Conservation (phyloP, 352 stramenopile species). For the Globisporangium okanoganense region DNA sequence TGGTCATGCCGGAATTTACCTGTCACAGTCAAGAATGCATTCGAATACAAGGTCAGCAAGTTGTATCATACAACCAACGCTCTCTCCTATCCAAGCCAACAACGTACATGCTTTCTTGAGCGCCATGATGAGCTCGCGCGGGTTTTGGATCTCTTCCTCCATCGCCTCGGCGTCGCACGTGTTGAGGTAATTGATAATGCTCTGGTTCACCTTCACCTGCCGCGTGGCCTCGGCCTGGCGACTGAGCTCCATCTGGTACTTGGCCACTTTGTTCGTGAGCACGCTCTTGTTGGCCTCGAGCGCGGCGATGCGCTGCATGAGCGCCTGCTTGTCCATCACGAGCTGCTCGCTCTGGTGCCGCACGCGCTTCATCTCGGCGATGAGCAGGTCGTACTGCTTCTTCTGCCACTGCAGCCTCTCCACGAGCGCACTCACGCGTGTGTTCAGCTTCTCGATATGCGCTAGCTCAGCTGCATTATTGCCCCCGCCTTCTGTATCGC, state of each 20-base stretch:
- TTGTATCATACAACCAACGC: background rate
- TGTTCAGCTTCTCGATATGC: conserved; percentile 41
- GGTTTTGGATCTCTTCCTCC: conserved; percentile 78
- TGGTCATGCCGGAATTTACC: conserved; percentile 73
- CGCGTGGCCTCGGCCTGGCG: conserved; percentile 50
- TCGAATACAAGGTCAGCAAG: background rate
- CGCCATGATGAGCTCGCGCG: conserved; percentile 64
- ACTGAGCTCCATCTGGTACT: conserved; percentile 74
- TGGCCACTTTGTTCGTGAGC: conserved; percentile 62
- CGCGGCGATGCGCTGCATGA: conserved; percentile 40
- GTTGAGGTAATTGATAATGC: conserved; percentile 68
- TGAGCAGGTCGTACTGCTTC: conserved; percentile 59
- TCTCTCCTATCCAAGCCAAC: background rate
- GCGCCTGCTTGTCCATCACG: conserved; percentile 52
- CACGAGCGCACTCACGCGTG: conserved; percentile 53
- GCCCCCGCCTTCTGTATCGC: background rate
- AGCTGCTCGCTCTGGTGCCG: conserved; percentile 65
- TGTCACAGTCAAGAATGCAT: background rate
- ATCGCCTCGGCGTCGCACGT: conserved; percentile 61
- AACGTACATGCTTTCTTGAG: conserved; percentile 77
- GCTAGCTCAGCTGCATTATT: background rate
- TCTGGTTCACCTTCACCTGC: conserved; percentile 59
- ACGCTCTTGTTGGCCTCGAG: conserved; percentile 53
- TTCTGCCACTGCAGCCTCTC: conserved; percentile 79
- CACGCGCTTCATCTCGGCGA: conserved; percentile 52